Evolutionary conservation across 2,329 filamentous ascomycete species (phyloP), one percentile per base, ranked within the genome.

Genomic region (Colletotrichum cereale): DNA sequence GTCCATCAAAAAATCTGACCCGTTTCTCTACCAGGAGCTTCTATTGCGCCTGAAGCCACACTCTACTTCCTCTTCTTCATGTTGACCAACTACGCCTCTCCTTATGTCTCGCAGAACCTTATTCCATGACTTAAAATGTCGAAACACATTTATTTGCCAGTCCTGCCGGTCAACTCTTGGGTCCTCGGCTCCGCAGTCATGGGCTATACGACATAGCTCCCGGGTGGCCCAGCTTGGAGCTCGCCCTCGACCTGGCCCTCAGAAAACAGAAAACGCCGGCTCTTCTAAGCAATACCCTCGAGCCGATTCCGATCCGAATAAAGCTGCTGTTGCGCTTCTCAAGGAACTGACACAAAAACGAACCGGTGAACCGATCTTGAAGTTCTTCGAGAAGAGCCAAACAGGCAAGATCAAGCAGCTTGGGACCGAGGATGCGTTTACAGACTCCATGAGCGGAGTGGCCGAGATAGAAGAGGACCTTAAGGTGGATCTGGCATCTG

Each of bases 321-420:
- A 38, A n/a, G 73, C 73, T 21, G 63, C 71, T 10, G 55, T 67
- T 21, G 56, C 71, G 5, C 76, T 82, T 12, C 58, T 77, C 8
- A 73, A 73, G 40, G 73, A 77, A 11, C 52, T 74, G 18, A 61
- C 66, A 63, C 14, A 68, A 31, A 52, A 72, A 48, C 50, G 69
- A 73, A 52, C 61, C 16, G 75, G 65, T 21, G 69, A 72, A 16
- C 47, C 73, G 29, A 73, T 79, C 3, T 80, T 87, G 14, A 81
- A 83, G 11, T 87, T 82, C 75, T 89, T 86, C 72, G 85, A 89
- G 66, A 83, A 88, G 75, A 81, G 81, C 18, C 79, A 80, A 3
- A 74, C 78, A 40, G 83, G 82, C 38, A 75, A 76, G 10, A 74
- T 85, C 16, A 81, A 77, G 21, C 81, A 82, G 73, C 77, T 88